Percentiles rank a stretch among this genome's conserved stretches.
These are phyloP conservation scores for Sclerotinia spermophila DNA, from an alignment of 2,329 filamentous ascomycete species.

Conservation along the genomic window DNA sequence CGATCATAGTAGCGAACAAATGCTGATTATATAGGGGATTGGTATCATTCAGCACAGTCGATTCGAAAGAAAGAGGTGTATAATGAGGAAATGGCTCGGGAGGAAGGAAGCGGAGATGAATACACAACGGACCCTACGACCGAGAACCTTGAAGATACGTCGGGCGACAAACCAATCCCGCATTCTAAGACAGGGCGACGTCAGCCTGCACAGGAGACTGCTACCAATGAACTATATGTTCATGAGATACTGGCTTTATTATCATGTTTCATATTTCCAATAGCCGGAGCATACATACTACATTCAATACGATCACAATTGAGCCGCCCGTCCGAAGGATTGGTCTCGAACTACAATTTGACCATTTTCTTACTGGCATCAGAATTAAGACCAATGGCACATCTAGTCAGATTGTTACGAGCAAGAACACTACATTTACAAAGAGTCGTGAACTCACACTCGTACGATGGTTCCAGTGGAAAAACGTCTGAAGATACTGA, in stretches of 20 bases:
- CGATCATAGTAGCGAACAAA: neutral
- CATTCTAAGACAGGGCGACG: conserved; percentile 28
- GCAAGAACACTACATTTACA: conserved; percentile 79
- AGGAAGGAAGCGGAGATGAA: conserved; percentile 48
- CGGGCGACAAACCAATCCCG: conserved; percentile 14
- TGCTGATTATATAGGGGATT: conserved; percentile 50
- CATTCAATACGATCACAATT: conserved; percentile 78
- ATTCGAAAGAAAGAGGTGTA: conserved; percentile 52
- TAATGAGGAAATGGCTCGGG: conserved; percentile 34
- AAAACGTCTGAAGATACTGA: conserved; percentile 43
- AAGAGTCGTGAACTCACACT: conserved; percentile 59
- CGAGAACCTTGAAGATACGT: conserved; percentile 32
- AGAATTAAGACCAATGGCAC: conserved; percentile 77
- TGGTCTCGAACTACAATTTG: conserved; percentile 90
- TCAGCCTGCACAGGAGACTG: conserved; percentile 37
- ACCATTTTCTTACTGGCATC: conserved; percentile 85
- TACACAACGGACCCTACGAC: conserved; percentile 31
- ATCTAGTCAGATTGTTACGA: conserved; percentile 76
- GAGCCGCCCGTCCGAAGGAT: conserved; percentile 75
- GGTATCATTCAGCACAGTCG: conserved; percentile 70
- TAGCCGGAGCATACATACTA: conserved; percentile 77
- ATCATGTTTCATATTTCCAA: conserved; percentile 75
- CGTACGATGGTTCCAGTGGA: conserved; percentile 40
- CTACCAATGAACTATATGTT: conserved; percentile 61
- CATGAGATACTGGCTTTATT: conserved; percentile 73